These are phyloP conservation scores for Xylariaceae sp. DNA, from an alignment of 2,329 filamentous ascomycete species.

Conservation along the genomic window DNA sequence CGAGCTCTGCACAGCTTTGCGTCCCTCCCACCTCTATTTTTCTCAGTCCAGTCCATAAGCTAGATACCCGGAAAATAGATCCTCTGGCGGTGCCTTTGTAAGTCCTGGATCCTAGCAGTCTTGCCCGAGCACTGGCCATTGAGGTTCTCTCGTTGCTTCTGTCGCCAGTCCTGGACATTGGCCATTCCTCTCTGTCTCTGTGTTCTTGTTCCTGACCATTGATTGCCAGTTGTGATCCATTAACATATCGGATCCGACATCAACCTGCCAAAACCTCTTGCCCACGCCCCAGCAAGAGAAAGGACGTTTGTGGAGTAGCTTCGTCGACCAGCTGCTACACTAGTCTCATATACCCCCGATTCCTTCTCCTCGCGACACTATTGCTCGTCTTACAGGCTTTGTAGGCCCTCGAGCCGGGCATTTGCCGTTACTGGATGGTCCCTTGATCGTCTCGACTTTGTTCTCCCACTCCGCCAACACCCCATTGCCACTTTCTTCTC, in stretches of 20 bases:
- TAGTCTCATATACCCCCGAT: not conserved
- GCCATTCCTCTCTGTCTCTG: conserved; percentile 10
- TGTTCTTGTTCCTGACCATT: conserved; percentile 11
- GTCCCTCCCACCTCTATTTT: not conserved
- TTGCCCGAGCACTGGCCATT: not conserved
- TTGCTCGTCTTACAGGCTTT: conserved; percentile 24
- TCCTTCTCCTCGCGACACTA: conserved; percentile 15
- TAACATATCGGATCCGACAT: conserved; percentile 1
- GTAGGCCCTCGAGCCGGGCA: conserved; percentile 26
- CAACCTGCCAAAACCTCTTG: conserved; percentile 5
- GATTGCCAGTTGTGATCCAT: conserved; percentile 5
- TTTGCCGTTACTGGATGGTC: conserved; percentile 26
- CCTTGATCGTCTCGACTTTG: conserved; percentile 24
- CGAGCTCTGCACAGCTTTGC: conserved; percentile 5
- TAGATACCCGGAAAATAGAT: conserved; percentile 20
- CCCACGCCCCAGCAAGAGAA: not conserved
- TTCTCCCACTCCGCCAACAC: conserved; percentile 16
- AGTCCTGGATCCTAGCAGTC: conserved; percentile 2
- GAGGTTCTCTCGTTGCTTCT: conserved; percentile 4
- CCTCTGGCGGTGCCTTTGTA: conserved; percentile 17
- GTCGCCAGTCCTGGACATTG: conserved; percentile 12
- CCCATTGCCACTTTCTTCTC: conserved; percentile 9
- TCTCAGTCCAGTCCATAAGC: not conserved
- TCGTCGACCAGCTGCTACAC: conserved; percentile 1
- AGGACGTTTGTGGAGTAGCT: conserved; percentile 7